A percentile compares a stretch with the other conserved stretches of the same genome.
Conservation (phyloP, 140 eudicot species). For the Bidens hawaiensis region DNA sequence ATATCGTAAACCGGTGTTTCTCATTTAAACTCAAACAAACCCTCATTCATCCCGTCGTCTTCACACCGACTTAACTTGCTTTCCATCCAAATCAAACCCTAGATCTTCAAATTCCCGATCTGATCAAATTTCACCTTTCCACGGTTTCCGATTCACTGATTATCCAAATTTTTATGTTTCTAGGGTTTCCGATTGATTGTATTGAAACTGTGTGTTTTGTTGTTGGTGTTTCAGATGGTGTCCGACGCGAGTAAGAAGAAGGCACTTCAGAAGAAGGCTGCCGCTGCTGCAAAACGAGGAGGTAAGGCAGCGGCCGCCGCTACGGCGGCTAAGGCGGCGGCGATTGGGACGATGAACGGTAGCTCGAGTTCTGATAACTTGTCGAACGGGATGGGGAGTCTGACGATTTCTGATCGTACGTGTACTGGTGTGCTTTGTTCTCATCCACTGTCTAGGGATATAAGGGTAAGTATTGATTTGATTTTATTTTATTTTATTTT, state of each 20-base stretch:
- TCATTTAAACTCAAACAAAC: no score
- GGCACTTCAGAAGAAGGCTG: constrained; percentile 99
- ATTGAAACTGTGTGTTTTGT: constrained; percentile 11
- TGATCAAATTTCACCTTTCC: background rate
- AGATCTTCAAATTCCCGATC: constrained; percentile 26
- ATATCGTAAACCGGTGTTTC: background rate
- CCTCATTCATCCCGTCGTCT: background rate
- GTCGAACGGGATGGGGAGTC: constrained; percentile 46
- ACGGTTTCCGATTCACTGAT: constrained; percentile 2
- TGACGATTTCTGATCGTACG: constrained; percentile 77
- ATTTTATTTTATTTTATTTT: no score
- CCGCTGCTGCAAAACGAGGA: constrained; percentile 97
- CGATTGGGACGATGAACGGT: constrained; percentile 36
- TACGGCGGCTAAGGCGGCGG: constrained; percentile 51
- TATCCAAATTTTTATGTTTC: background rate
- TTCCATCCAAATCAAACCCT: constrained; percentile 16
- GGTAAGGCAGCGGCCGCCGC: constrained; percentile 79
- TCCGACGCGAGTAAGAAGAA: constrained; percentile 98
- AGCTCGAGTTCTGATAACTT: constrained; percentile 40
- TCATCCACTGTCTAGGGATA: constrained; percentile 86
- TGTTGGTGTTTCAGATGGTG: constrained; percentile 66
- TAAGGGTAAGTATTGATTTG: constrained; percentile 52
- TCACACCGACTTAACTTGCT: background rate
- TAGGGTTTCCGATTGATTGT: constrained; percentile 4
- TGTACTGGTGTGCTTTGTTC: constrained; percentile 93